A percentile compares a stretch with the other conserved stretches of the same genome.
Conservation (phyloP, 106 monocot genomes). For the Chionographis japonica region DNA sequence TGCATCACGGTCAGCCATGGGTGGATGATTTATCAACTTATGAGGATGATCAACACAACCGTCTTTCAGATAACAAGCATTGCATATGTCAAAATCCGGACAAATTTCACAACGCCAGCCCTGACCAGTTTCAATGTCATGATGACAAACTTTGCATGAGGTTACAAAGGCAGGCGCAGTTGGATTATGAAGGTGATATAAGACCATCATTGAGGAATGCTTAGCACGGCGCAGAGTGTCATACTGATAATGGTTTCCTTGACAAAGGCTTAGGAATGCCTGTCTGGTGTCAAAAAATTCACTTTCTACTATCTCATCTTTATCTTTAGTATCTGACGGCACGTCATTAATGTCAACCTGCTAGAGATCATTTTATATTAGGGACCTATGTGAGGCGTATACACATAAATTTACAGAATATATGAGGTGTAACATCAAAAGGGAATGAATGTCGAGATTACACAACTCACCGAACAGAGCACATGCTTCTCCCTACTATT, state of each 20-base stretch:
- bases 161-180: conserved; percentile 96
- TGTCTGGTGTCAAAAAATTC: conserved; percentile 97
- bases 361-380: conserved; percentile 17
- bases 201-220: conserved; percentile 97
- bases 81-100: conserved; percentile 96
- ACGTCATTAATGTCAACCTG: conserved; percentile 77
- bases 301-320: conserved; percentile 89
- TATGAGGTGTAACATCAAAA: background rate
- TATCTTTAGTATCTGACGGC: conserved; percentile 79
- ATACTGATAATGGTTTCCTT: conserved; percentile 98
- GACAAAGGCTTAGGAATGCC: conserved; percentile 92
- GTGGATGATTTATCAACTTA: conserved; percentile 79
- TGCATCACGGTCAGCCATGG: conserved; percentile 66
- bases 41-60: conserved; percentile 80
- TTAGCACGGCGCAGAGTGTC: conserved; percentile 94
- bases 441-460: background rate
- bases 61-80: conserved; percentile 69
- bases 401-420: too few species aligned
- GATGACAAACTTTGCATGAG: conserved; percentile 76
- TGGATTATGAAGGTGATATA: conserved; percentile 97
- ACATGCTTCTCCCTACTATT: conserved; percentile 68
- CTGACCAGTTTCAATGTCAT: conserved; percentile 90
- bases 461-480: conserved; percentile 52
- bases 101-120: conserved; percentile 93
- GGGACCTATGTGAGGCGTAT: background rate